These are phyloP conservation scores for Cyclotella atomus DNA, from an alignment of 108 stramenopile genomes.

Conservation along the genomic window DNA sequence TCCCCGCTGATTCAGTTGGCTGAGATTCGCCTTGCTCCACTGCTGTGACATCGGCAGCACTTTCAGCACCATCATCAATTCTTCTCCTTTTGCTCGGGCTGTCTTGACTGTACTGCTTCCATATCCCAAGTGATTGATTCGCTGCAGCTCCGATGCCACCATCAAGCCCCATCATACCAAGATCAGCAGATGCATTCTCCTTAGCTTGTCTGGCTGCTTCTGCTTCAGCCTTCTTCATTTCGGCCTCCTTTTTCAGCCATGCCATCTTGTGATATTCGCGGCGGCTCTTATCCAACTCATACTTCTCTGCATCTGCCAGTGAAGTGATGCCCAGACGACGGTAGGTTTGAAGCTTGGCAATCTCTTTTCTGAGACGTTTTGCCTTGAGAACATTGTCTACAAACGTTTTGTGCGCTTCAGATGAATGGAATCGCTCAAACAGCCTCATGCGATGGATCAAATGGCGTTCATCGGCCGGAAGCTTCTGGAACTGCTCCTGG, in stretches of 20 bases:
- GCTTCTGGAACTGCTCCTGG: conserved; percentile 58
- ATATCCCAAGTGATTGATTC: conserved; percentile 39
- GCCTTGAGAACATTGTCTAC: conserved; percentile 82
- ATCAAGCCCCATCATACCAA: conserved; percentile 26
- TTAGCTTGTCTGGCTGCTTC: conserved; percentile 40
- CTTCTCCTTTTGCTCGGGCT: conserved; percentile 1
- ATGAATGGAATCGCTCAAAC: conserved; percentile 91
- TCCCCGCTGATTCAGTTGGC: not conserved
- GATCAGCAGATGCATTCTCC: conserved; percentile 27
- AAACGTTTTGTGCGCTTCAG: conserved; percentile 88
- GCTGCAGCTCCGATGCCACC: conserved; percentile 18
- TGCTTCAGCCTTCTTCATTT: conserved; percentile 50
- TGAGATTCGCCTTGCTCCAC: not conserved
- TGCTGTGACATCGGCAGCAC: not conserved
- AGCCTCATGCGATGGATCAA: conserved; percentile 85
- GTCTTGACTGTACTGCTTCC: conserved; percentile 38
- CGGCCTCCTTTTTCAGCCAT: conserved; percentile 62
- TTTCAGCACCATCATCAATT: not conserved
- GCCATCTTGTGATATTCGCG: conserved; percentile 76
- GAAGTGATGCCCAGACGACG: conserved; percentile 83
- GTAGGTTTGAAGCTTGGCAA: conserved; percentile 94
- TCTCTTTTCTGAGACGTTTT: conserved; percentile 88
- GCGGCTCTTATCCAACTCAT: conserved; percentile 81
- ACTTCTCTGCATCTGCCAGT: conserved; percentile 85
- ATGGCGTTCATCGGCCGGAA: conserved; percentile 91